Evolutionary conservation across 768 basidiomycete genomes (phyloP), one percentile per base, ranked within the genome.

Genomic region (Coprinopsis marcescibilis): DNA sequence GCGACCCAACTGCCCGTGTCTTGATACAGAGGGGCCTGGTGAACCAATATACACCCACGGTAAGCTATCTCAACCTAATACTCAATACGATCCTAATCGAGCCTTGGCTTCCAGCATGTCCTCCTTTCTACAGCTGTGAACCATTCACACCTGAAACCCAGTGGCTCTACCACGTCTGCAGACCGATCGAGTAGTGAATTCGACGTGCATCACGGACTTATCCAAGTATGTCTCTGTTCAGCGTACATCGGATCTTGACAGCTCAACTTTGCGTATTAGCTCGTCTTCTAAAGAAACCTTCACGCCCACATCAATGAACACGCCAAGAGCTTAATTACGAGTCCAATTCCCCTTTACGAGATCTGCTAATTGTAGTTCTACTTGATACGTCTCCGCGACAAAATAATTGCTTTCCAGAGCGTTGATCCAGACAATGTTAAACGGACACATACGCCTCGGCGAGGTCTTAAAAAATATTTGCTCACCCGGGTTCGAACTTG

Each of bases 141-240:
- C 41, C 41, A 17, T 43, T 43, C 26, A 27, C 41, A 11, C 26
- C 24, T 4, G 41, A 43, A 11, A 30, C 24, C 4, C 4, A 19
- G 27, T 43, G 41, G 41, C 24, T 30, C 4, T 43, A 43, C 41
- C 41, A 43, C 19, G 26, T 43, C 4, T 43, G 41, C 41, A 43
- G 19, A 27, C 41, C 41, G 14, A 21, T 21, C 39, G 39, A 40
- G 21, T 17, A 23, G 19, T 21, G 39, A 10, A 17, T 23, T 40
- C 19, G 39, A 10, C 19, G 39, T n/a, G 7, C 10, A 7, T 8
- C 15, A 17, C 35, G 13, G 20, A 8, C 7, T 36, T 19, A 12
- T 36, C 10, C 8, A 32, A 32, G n/a, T n/a, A n/a, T n/a, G 10
- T 32, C 10, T 8, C 10, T 8, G 30, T 32, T 32, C 30, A 32